Conservation (phyloP, 305 asterid species). For the Nicotiana rustica region DNA sequence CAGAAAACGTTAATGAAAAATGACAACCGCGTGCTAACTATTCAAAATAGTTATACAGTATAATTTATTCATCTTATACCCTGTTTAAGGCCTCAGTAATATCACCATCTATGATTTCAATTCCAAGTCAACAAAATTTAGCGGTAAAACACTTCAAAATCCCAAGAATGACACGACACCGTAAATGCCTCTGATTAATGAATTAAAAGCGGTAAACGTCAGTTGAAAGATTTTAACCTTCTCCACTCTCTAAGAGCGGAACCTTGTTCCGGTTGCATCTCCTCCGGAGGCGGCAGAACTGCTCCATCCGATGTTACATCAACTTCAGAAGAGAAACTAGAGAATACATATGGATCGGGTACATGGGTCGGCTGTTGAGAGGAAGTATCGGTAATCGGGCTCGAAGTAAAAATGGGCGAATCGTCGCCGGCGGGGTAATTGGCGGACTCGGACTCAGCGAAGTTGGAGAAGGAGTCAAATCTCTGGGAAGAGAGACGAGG, state of each 20-base stretch:
- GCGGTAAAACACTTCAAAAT: too few relatives aligned
- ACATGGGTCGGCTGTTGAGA: too few relatives aligned
- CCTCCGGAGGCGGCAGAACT: constrained; percentile 65
- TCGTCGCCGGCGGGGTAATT: too few relatives aligned
- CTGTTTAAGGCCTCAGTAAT: too few relatives aligned
- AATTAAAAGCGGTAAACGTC: too few relatives aligned
- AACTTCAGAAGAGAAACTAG: constrained; percentile 35
- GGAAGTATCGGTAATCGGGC: background rate
- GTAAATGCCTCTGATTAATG: background rate
- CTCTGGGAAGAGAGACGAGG: background rate
- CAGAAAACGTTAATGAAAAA: background rate
- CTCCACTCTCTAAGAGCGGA: constrained; percentile 76
- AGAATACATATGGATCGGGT: constrained; percentile 35
- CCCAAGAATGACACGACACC: too few relatives aligned
- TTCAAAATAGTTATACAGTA: too few relatives aligned
- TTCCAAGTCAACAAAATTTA: too few relatives aligned
- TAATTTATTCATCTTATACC: too few relatives aligned
- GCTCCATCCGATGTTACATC: constrained; percentile 49
- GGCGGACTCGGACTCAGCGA: background rate
- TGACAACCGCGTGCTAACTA: background rate
- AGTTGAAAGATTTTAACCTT: constrained; percentile 49
- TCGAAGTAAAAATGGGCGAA: background rate
- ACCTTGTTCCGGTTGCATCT: constrained; percentile 67
- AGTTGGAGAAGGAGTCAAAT: background rate
- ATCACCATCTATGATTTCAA: too few relatives aligned